Evolutionary conservation across 257 asterid genomes (phyloP).

Genomic region (Primulina tabacum): DNA sequence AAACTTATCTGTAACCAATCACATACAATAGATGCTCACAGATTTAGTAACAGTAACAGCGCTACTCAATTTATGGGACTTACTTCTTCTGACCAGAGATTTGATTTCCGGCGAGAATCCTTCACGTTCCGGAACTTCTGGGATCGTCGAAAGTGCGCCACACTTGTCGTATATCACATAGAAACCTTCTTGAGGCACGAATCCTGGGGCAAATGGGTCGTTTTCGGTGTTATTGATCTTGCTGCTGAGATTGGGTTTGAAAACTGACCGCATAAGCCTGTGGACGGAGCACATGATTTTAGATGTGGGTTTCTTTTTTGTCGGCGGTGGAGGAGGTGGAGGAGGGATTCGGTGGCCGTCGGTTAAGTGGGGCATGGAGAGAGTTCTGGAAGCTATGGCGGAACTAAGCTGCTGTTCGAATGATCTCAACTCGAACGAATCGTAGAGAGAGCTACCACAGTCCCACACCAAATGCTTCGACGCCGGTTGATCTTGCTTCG

Average conservation of each 20-base stretch:
- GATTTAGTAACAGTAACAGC: slow-evolving; percentile 20
- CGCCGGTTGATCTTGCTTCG: slow-evolving; percentile 12
- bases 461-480: slow-evolving; percentile 54
- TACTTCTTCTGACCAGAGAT: slow-evolving; percentile 54
- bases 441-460: slow-evolving; percentile 74
- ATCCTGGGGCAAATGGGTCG: not conserved
- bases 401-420: slow-evolving; percentile 60
- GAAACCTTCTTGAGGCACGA: slow-evolving; percentile 33
- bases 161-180: slow-evolving; percentile 38
- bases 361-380: slow-evolving; percentile 78
- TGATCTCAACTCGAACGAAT: slow-evolving; percentile 64
- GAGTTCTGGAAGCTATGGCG: slow-evolving; percentile 56
- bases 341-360: slow-evolving; percentile 29
- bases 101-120: slow-evolving; percentile 57
- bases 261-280: slow-evolving; percentile 48
- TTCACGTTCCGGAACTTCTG: slow-evolving; percentile 57
- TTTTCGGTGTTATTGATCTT: not conserved
- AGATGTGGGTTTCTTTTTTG: slow-evolving; percentile 38
- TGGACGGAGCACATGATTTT: slow-evolving; percentile 55
- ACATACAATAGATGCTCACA: slow-evolving; percentile 57
- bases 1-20: not conserved
- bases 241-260: slow-evolving; percentile 34
- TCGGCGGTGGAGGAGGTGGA: slow-evolving; percentile 15
- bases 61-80: slow-evolving; percentile 45
- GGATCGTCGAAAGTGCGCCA: slow-evolving; percentile 51